Conservation (phyloP, 73 alveolate genomes). For the Paraurostyla sp. region DNA sequence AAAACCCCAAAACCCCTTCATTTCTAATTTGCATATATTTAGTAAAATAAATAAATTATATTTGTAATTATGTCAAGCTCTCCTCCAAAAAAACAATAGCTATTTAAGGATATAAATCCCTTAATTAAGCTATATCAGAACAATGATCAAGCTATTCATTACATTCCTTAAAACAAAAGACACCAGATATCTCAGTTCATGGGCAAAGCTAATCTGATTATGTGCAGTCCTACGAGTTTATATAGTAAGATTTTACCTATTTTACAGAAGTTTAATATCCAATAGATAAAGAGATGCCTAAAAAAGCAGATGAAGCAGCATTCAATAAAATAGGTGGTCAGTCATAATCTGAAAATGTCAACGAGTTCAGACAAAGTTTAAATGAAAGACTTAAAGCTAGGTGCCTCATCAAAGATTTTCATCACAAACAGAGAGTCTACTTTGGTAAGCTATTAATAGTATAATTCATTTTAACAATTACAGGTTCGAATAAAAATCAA, state of each 20-base stretch:
- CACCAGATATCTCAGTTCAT: background rate
- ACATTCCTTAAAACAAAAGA: slow-evolving; percentile 14
- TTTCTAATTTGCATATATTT: too few species aligned
- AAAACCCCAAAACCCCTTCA: too few species aligned
- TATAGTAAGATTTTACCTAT: too few species aligned
- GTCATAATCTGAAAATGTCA: background rate
- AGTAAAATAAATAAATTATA: slow-evolving; percentile 13
- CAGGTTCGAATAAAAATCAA: too few species aligned
- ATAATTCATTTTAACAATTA: too few species aligned
- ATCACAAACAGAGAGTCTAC: background rate
- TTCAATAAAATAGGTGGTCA: too few species aligned
- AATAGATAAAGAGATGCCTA: background rate
- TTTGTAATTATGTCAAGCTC: too few species aligned
- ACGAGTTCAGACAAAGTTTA: background rate
- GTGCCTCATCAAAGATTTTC: background rate
- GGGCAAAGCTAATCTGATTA: slow-evolving; percentile 14
- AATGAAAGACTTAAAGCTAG: background rate
- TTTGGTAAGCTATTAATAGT: too few species aligned
- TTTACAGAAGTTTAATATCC: too few species aligned
- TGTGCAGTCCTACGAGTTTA: background rate
- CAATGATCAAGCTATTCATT: slow-evolving; percentile 17
- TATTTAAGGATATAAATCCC: slow-evolving; percentile 22
- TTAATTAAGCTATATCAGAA: background rate
- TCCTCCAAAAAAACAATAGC: background rate
- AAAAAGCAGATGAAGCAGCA: background rate